Evolutionary conservation across 495 filamentous ascomycete genomes (phyloP), one percentile per base, ranked within the genome.

Genomic region (Evansstolkia leycettana): DNA sequence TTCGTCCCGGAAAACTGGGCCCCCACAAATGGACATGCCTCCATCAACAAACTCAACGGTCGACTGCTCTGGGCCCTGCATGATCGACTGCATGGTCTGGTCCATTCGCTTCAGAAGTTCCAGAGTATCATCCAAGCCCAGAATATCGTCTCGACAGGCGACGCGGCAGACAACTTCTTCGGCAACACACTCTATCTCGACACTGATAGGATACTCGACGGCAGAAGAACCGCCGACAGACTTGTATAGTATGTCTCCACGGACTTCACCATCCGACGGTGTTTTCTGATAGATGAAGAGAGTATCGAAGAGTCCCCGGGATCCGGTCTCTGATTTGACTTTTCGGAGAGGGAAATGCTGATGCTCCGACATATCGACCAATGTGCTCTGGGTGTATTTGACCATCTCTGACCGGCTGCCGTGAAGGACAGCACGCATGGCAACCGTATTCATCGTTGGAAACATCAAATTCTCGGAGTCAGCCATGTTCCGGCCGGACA

Each of bases 381-480:
- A 51, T 15, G 41, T 52, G 9, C 57, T 45, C 41, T 84, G 81
- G 51, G 79, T 68, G 46, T 82, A 78, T 16, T 51, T 52, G 20
- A 84, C 54, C 69, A 83, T 78, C 13, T 75, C 69, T 6, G 37
- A 40, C 3, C 68, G 52, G 0, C 55, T 66, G 13, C 82, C 82
- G 41, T 84, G 77, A 8, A 84, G 46, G 3, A 83, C 57, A 9
- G 66, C 59, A 9, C 82, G 61, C 1, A 84, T 56, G 0, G 74
- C 67, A 0, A 86, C 71, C 0, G 82, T 86, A 43, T 83, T 86
- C 79, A 86, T 86, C 3, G 77, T 75, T 6, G 82, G 82, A 43
- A 86, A 86, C 45, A 82, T 58, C n/a, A 82, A 48, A 12, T 67
- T 51, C 17, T 72, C 61, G 5, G 73, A 64, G 12, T 64, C 55